Percentiles rank a stretch among this genome's conserved stretches.
Evolutionary conservation across 2,329 filamentous ascomycete genomes (phyloP).

Genomic region (Fusarium tuaranense): DNA sequence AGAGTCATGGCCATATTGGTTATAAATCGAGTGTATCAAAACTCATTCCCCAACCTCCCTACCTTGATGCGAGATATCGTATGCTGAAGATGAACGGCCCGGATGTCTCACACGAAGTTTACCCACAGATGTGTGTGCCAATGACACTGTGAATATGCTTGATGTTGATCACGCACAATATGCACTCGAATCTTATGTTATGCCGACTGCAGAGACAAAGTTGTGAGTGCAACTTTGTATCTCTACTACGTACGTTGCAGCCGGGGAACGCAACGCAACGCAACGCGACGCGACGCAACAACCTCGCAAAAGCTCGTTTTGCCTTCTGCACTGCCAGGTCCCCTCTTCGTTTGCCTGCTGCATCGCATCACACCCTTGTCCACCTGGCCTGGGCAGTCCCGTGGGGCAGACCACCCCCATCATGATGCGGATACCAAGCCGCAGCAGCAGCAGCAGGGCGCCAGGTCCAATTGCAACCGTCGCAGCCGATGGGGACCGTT

Average conservation of each 20-base stretch:
- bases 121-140: background rate
- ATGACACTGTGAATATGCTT: background rate
- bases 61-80: background rate
- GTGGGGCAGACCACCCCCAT: constrained; percentile 19
- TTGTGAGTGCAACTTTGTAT: background rate
- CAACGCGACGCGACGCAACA: background rate
- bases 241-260: background rate
- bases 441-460: constrained; percentile 30
- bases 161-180: background rate
- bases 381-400: constrained; percentile 10
- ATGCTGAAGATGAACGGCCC: background rate
- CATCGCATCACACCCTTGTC: constrained; percentile 9
- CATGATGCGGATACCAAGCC: constrained; percentile 19
- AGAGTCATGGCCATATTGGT: background rate
- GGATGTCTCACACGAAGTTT: background rate
- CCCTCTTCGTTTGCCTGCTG: background rate
- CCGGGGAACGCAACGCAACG: background rate
- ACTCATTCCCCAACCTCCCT: background rate
- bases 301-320: background rate
- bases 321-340: background rate
- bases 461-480: constrained; percentile 7
- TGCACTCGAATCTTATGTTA: background rate
- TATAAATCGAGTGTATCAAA: background rate
- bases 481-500: constrained; percentile 14
- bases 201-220: background rate